Evolutionary conservation across 139 green algal species (phyloP).

Genomic region (Coelastrella sp.): DNA sequence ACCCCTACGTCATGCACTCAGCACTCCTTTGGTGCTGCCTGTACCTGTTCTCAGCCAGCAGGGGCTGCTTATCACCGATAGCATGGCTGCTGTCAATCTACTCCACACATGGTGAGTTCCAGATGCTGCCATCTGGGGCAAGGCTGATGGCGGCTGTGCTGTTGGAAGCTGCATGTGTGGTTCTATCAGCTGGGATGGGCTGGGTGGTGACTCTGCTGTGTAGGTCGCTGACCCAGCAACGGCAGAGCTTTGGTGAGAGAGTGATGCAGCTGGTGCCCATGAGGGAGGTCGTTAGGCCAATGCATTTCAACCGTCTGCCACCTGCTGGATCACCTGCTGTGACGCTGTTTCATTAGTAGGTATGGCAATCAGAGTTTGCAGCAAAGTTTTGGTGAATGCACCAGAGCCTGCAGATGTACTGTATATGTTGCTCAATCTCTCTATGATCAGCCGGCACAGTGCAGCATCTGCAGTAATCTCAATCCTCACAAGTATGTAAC

Average conservation of each 20-base stretch:
- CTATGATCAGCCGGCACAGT: no score
- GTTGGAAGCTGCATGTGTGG: background rate
- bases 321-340: background rate
- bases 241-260: conserved; percentile 38
- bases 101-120: background rate
- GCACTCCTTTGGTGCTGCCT: background rate
- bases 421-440: no score
- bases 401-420: background rate
- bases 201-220: background rate
- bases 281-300: background rate
- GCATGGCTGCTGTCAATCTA: conserved; percentile 7
- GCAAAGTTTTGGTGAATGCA: no score
- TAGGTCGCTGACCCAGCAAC: conserved; percentile 21
- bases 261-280: conserved; percentile 19
- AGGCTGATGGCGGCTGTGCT: background rate
- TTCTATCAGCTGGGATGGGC: conserved; percentile 4
- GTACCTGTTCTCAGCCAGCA: background rate
- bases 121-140: background rate
- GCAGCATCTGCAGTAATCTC: no score
- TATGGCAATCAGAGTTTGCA: background rate
- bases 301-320: background rate
- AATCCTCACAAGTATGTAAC: no score
- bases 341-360: background rate
- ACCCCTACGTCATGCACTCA: background rate
- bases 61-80: background rate